A percentile compares a stretch with the other conserved stretches of the same genome.
phyloP scores from a whole-genome alignment of 495 filamentous ascomycete genomes.

The Friedmanniomyces endolithicus region DNA sequence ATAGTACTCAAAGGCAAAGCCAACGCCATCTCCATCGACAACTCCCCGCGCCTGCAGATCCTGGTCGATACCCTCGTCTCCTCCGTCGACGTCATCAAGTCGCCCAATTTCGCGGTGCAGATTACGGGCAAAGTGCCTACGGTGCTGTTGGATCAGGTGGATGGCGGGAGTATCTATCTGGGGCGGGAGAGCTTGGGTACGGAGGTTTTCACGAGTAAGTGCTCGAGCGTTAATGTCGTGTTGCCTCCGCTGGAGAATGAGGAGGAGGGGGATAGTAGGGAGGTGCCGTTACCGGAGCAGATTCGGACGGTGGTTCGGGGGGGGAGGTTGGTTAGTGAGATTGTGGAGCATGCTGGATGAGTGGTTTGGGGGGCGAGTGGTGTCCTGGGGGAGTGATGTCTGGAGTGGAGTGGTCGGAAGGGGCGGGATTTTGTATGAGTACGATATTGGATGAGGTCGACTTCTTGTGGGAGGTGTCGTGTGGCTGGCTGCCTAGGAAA shows the following conservation, averaged over 20 bases:
- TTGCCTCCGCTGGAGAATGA: constrained; percentile 51
- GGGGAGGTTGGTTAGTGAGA: constrained; percentile 67
- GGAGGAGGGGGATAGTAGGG: constrained; percentile 61
- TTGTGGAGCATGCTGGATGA: constrained; percentile 75
- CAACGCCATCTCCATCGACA: constrained; percentile 88
- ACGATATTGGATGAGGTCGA: constrained; percentile 10
- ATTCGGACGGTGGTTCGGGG: constrained; percentile 67
- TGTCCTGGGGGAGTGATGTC: no score
- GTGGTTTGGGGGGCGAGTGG: background rate
- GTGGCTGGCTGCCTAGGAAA: background rate
- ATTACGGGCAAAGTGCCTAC: constrained; percentile 75
- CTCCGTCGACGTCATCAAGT: constrained; percentile 87
- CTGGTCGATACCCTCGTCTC: constrained; percentile 84
- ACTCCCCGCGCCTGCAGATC: constrained; percentile 69
- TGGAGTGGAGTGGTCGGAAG: constrained; percentile 4
- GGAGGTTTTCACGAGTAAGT: constrained; percentile 82
- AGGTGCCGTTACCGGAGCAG: constrained; percentile 80
- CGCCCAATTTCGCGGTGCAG: constrained; percentile 67
- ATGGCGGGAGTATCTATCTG: constrained; percentile 78
- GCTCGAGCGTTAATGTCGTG: constrained; percentile 69
- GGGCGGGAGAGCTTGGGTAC: constrained; percentile 61
- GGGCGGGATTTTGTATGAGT: constrained; percentile 18
- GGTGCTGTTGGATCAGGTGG: constrained; percentile 81
- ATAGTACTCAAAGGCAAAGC: constrained; percentile 83
- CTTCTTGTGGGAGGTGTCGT: constrained; percentile 2